Evolutionary conservation across 345 rosid species (phyloP).

Genomic region (Brassica napus): DNA sequence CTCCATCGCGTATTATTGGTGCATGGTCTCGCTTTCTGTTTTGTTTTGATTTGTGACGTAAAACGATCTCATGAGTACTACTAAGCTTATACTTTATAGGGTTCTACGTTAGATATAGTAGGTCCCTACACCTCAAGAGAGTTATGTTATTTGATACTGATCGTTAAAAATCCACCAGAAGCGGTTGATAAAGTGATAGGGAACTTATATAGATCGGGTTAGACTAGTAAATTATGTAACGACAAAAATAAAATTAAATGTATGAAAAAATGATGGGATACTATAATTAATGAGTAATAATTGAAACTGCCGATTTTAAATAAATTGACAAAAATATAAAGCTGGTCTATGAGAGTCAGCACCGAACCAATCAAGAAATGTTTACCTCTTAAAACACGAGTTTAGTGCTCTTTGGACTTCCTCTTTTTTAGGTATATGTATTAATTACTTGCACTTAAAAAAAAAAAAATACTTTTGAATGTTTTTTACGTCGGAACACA

Average conservation of each 20-base stretch:
- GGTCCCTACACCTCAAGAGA: slow-evolving; percentile 3
- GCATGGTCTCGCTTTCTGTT: slow-evolving; percentile 2
- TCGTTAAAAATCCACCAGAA: slow-evolving; percentile 19
- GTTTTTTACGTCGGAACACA: slow-evolving; percentile 10
- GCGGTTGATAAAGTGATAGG: slow-evolving; percentile 16
- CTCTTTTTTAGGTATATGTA: slow-evolving; percentile 15
- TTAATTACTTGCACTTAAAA: slow-evolving; percentile 20
- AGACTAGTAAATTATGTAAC: slow-evolving; percentile 13
- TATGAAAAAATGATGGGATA: neutral
- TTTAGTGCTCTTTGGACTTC: slow-evolving; percentile 11
- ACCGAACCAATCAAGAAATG: slow-evolving; percentile 4
- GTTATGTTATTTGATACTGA: neutral
- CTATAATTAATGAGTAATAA: slow-evolving; percentile 2
- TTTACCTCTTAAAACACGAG: slow-evolving; percentile 32
- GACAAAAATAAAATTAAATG: neutral
- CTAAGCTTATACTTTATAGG: neutral
- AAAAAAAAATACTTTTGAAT: slow-evolving; percentile 3
- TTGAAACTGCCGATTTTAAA: slow-evolving; percentile 28
- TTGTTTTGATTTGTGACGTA: slow-evolving; percentile 18
- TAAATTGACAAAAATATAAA: slow-evolving; percentile 16
- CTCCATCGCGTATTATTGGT: neutral
- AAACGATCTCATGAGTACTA: neutral
- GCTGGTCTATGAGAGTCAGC: slow-evolving; percentile 24
- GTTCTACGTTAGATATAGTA: neutral
- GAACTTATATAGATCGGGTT: slow-evolving; percentile 15